Evolutionary conservation across 495 filamentous ascomycete genomes (phyloP).

Genomic region (Aspergillus haitiensis): DNA sequence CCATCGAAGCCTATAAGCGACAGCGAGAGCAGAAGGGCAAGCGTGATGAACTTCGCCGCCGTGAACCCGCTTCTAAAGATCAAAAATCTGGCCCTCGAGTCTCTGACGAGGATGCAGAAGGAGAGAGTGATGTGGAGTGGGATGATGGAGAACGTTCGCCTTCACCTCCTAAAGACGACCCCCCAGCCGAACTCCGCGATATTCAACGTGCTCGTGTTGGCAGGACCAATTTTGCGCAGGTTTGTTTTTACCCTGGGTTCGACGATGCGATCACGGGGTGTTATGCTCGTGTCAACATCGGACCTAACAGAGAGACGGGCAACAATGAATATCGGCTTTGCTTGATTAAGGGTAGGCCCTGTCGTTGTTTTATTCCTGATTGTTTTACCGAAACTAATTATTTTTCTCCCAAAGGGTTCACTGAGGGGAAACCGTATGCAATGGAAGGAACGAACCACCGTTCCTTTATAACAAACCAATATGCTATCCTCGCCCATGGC

Average conservation of each 20-base stretch:
- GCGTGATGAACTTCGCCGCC: conserved; percentile 67
- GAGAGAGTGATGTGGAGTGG: conserved; percentile 79
- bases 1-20: conserved; percentile 80
- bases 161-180: conserved; percentile 51
- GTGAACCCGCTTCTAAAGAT: conserved; percentile 59
- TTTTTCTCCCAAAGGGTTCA: conserved; percentile 62
- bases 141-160: conserved; percentile 53
- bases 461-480: conserved; percentile 71
- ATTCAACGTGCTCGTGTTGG: conserved; percentile 80
- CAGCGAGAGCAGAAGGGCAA: conserved; percentile 78
- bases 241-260: conserved; percentile 90
- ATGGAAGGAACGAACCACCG: conserved; percentile 70
- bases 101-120: conserved; percentile 68
- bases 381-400: not conserved
- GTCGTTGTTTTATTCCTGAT: not conserved
- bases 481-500: conserved; percentile 71
- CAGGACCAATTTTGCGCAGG: conserved; percentile 74
- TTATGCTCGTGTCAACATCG: conserved; percentile 78
- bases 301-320: conserved; percentile 64
- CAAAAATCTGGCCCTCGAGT: conserved; percentile 49
- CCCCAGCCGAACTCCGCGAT: conserved; percentile 71
- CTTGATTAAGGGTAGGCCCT: conserved; percentile 73
- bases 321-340: conserved; percentile 80
- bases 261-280: conserved; percentile 74
- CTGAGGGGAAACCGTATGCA: conserved; percentile 73